Evolutionary conservation across 495 filamentous ascomycete genomes (phyloP), one percentile per base, ranked within the genome.

Genomic region (Evernia prunastri): DNA sequence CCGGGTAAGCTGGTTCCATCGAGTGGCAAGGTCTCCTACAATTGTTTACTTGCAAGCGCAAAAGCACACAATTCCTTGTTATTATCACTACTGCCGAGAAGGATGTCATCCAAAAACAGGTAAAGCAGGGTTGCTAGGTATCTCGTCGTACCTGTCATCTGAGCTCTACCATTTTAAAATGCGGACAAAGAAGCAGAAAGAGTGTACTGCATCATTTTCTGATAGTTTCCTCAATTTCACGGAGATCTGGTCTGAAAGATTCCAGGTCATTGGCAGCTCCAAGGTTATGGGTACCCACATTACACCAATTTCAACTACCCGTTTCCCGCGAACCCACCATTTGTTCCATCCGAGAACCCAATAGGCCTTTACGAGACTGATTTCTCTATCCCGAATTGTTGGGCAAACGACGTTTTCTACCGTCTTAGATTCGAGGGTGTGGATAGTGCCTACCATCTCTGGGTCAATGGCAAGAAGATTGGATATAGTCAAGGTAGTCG

Each of bases 401-500:
- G 76, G 37, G 27, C 59, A n/a, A 42, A 53, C 20, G 72, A 72
- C 27, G 65, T 78, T 27, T 81, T 86, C 63, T 72, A 82, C n/a
- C 76, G 84, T 29, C 69, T 88, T 39, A 77, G 86, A 20, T 88
- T 87, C 60, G 86, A 88, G 35, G 86, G 86, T 20, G 86, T 88
- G 0, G 86, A 87, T 66, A 85, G 84, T 64, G 83, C 86, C 11
- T 88, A 84, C 67, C 82, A 87, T 66, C 69, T 88, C 42, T 87
- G 81, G 80, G 74, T 88, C 20, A 88, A 88, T 59, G 79, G 79
- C 0, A 71, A 74, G 12, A 70, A 79, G 47, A 75, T 87, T 11
- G 86, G 86, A 40, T 89, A 89, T 70, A 83, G 81, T 23, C 87
- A 89, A 68, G 86, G 86, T 0, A 82, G 82, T 25, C 74, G 86